Conservation (phyloP, 2,329 filamentous ascomycete species). For the Aspergillus sp. region DNA sequence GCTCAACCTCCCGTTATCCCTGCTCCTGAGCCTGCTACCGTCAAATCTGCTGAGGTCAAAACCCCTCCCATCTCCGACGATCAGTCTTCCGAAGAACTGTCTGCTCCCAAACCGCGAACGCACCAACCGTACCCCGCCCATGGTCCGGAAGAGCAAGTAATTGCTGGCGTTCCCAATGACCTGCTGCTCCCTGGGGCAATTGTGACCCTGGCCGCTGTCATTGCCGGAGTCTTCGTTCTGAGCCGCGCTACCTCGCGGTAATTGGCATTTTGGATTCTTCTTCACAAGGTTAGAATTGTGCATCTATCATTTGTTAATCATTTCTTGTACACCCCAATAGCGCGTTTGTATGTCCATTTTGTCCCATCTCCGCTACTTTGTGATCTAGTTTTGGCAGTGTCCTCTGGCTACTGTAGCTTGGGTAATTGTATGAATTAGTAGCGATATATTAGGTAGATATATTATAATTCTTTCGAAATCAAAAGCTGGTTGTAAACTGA, state of each 20-base stretch:
- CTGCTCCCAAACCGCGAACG: conserved; percentile 41
- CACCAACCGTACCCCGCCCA: conserved; percentile 49
- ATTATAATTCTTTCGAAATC: neutral
- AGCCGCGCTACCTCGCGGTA: conserved; percentile 61
- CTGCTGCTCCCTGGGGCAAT: conserved; percentile 90
- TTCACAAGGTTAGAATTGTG: conserved; percentile 6
- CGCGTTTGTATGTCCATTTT: conserved; percentile 9
- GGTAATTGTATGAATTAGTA: conserved; percentile 8
- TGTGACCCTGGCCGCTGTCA: conserved; percentile 90
- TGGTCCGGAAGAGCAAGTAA: conserved; percentile 70
- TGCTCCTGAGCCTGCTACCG: conserved; percentile 59
- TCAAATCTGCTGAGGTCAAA: conserved; percentile 49
- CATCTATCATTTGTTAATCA: conserved; percentile 8
- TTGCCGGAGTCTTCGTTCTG: conserved; percentile 89
- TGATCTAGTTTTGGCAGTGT: conserved; percentile 25
- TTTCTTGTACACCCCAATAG: conserved; percentile 12
- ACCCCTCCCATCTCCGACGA: conserved; percentile 50
- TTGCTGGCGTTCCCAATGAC: conserved; percentile 91
- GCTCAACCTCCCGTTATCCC: conserved; percentile 80
- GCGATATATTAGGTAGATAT: neutral
- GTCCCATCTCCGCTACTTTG: conserved; percentile 14
- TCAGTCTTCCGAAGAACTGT: conserved; percentile 49
- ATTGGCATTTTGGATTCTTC: conserved; percentile 6
- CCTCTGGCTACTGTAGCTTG: conserved; percentile 24
- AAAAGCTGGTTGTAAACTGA: neutral